Conservation (phyloP, 257 asterid genomes). For the Solanum medicagineum region DNA sequence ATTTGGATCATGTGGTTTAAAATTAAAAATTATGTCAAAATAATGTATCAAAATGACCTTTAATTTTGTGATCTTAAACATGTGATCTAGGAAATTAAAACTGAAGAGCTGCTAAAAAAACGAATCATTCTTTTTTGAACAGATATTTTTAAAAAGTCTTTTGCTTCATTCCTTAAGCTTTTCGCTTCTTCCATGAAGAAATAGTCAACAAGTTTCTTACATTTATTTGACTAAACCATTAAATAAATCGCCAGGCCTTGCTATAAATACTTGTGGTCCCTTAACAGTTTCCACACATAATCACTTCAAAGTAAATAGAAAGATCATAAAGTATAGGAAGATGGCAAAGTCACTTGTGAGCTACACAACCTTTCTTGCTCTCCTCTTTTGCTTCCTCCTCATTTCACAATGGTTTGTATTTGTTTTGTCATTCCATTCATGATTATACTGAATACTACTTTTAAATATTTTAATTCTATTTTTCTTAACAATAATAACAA, state of each 20-base stretch:
- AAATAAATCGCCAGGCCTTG: not conserved
- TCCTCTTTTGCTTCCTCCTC: constrained; percentile 1
- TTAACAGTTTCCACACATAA: not conserved
- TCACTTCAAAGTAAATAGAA: not conserved
- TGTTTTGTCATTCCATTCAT: not conserved
- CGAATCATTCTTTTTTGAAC: no score
- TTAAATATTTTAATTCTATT: no score
- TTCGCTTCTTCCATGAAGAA: not conserved
- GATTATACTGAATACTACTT: not conserved
- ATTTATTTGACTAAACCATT: not conserved
- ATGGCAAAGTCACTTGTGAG: not conserved
- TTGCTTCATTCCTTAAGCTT: not conserved
- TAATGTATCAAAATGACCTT: no score
- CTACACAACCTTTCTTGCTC: not conserved
- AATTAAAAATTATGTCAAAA: no score
- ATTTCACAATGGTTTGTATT: not conserved
- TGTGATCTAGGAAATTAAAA: no score
- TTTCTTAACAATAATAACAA: no score
- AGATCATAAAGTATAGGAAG: not conserved
- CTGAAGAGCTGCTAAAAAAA: no score
- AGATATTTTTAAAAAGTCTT: no score
- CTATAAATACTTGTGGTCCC: not conserved
- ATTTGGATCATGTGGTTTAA: no score
- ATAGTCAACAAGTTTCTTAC: not conserved
- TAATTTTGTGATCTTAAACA: no score